Evolutionary conservation across 2,329 filamentous ascomycete genomes (phyloP).

Genomic region (Ophiostoma himal-ulmi): DNA sequence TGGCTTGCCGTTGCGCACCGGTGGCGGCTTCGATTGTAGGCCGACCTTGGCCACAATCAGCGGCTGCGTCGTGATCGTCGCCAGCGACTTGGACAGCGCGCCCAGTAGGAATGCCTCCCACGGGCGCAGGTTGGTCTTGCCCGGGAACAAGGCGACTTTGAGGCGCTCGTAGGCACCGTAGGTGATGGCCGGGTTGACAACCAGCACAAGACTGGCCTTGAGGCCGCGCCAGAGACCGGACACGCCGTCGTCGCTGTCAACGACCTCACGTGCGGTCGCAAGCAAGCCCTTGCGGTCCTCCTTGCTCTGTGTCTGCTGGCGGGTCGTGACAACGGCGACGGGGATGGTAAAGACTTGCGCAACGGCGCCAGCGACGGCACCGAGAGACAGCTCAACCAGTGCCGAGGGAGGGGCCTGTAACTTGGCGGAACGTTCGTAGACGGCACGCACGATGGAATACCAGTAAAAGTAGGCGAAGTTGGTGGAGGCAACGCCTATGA

Average conservation of each 20-base stretch:
- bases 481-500: slow-evolving; percentile 89
- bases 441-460: slow-evolving; percentile 80
- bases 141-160: slow-evolving; percentile 69
- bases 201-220: slow-evolving; percentile 91
- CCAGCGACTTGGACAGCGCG: slow-evolving; percentile 84
- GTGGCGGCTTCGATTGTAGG: slow-evolving; percentile 85
- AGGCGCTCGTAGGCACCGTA: slow-evolving; percentile 94
- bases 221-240: slow-evolving; percentile 88
- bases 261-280: slow-evolving; percentile 81
- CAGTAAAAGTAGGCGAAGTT: slow-evolving; percentile 99
- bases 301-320: slow-evolving; percentile 89
- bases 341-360: slow-evolving; percentile 96
- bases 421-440: slow-evolving; percentile 64
- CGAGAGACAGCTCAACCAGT: slow-evolving; percentile 73
- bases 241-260: slow-evolving; percentile 84
- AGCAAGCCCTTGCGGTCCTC: slow-evolving; percentile 77
- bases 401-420: slow-evolving; percentile 61
- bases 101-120: slow-evolving; percentile 90
- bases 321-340: slow-evolving; percentile 88
- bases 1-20: slow-evolving; percentile 75
- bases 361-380: slow-evolving; percentile 80
- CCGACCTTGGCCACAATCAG: slow-evolving; percentile 97
- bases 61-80: slow-evolving; percentile 87
- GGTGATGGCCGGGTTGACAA: slow-evolving; percentile 94
- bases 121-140: slow-evolving; percentile 66